phyloP scores from a whole-genome alignment of 176 grass and related monocot genomes.

The Metroxylon sagu region DNA sequence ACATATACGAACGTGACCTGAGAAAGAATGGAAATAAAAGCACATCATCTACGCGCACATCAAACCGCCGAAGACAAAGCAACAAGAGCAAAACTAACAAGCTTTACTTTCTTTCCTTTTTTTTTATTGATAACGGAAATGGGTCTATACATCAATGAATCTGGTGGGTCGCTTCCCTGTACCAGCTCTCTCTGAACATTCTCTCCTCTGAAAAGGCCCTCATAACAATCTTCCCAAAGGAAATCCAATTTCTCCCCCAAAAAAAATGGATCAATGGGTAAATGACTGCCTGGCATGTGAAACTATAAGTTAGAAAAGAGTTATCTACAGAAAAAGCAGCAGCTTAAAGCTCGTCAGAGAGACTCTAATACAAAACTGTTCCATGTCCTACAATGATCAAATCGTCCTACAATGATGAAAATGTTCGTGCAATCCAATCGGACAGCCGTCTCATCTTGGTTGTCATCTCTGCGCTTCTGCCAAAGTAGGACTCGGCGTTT shows the following conservation, averaged over 20 bases:
- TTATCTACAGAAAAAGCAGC: conserved; percentile 10
- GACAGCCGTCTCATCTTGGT: conserved; percentile 46
- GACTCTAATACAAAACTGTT: conserved; percentile 4
- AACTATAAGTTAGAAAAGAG: conserved; percentile 16
- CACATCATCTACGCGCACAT: too few species aligned
- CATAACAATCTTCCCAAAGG: neutral
- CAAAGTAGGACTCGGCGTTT: conserved; percentile 59
- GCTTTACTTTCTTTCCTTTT: neutral
- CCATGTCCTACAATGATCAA: conserved; percentile 28
- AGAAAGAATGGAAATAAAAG: too few species aligned
- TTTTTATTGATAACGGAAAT: neutral
- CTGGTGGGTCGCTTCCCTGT: conserved; percentile 7
- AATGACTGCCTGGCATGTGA: conserved; percentile 4
- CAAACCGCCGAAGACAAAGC: too few species aligned
- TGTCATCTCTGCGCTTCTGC: conserved; percentile 48
- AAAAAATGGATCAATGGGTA: conserved; percentile 10
- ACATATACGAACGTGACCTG: too few species aligned
- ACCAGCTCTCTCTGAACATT: neutral
- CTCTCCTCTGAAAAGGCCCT: neutral
- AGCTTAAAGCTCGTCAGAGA: conserved; percentile 1
- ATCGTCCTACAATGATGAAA: conserved; percentile 44
- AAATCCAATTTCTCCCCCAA: neutral
- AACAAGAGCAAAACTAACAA: too few species aligned
- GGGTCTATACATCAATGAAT: neutral
- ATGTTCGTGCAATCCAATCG: conserved; percentile 39